These are phyloP conservation scores for Zoysia matrella DNA, from an alignment of 202 grass and related monocot species.

Conservation along the genomic window DNA sequence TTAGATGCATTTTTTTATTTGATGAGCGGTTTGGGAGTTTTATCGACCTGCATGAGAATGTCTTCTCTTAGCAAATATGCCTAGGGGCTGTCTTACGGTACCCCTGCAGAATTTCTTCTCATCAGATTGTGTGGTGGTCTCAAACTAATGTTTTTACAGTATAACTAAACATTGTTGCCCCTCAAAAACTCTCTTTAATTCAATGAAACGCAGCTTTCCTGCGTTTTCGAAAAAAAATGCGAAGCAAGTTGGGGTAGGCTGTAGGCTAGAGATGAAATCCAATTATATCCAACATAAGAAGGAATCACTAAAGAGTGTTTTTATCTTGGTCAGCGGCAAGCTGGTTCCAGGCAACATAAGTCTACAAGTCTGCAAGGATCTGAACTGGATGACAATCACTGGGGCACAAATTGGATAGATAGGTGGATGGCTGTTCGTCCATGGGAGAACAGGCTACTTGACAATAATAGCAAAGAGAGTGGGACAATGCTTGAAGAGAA, in stretches of 20 bases:
- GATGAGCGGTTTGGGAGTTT: too few species aligned
- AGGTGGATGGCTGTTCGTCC: slow-evolving; percentile 61
- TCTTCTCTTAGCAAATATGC: too few species aligned
- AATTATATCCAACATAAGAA: not conserved
- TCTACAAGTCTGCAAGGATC: slow-evolving; percentile 46
- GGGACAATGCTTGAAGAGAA: slow-evolving; percentile 46
- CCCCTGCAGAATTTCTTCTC: too few species aligned
- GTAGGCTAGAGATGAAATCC: not conserved
- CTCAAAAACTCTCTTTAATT: not conserved
- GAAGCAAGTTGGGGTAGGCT: not conserved
- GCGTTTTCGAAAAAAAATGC: not conserved
- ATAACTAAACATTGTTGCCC: slow-evolving; percentile 3
- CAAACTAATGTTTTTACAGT: slow-evolving; percentile 31
- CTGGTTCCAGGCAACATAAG: slow-evolving; percentile 74
- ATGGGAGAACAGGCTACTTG: too few species aligned
- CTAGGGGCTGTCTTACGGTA: too few species aligned
- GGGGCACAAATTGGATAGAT: slow-evolving; percentile 98
- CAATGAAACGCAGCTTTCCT: too few species aligned
- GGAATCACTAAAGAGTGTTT: slow-evolving; percentile 17
- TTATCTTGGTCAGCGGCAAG: slow-evolving; percentile 78
- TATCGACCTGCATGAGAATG: too few species aligned
- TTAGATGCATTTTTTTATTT: not conserved
- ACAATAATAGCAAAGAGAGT: slow-evolving; percentile 73
- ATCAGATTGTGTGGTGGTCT: not conserved
- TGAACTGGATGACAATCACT: slow-evolving; percentile 67